phyloP scores from a whole-genome alignment of 768 basidiomycete genomes.

The Calvatia gigantea region DNA sequence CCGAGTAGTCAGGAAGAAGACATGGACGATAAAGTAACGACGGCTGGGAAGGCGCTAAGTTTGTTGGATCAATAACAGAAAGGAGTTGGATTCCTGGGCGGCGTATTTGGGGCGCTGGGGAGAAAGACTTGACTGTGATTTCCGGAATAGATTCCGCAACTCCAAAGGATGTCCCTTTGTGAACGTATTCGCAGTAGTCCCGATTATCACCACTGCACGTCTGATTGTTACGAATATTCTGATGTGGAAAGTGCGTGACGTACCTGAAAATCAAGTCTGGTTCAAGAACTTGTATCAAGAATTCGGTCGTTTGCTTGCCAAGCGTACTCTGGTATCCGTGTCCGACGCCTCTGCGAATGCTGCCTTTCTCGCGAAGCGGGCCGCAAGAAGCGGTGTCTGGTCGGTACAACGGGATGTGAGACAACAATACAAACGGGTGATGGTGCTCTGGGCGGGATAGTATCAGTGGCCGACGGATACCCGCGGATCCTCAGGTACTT shows the following conservation, averaged over 20 bases:
- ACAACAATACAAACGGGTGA: constrained; percentile 64
- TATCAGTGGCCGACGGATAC: constrained; percentile 9
- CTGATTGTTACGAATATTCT: not conserved
- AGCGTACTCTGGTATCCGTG: constrained; percentile 81
- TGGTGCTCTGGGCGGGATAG: constrained; percentile 20
- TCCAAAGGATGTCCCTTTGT: constrained; percentile 21
- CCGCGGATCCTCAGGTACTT: constrained; percentile 17
- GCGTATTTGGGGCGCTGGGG: constrained; percentile 66
- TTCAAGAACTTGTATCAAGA: constrained; percentile 62
- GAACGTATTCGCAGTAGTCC: constrained; percentile 76
- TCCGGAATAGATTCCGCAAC: constrained; percentile 48
- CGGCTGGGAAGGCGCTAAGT: constrained; percentile 26
- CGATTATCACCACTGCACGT: constrained; percentile 77
- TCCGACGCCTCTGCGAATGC: constrained; percentile 73
- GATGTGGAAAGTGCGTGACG: not conserved
- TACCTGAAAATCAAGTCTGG: constrained; percentile 75
- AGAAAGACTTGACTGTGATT: constrained; percentile 87
- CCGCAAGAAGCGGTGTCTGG: constrained; percentile 76
- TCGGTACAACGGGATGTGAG: constrained; percentile 83
- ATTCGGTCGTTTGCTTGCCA: constrained; percentile 73
- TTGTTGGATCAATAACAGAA: constrained; percentile 44
- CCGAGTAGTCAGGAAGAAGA: constrained; percentile 69
- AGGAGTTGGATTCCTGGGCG: constrained; percentile 85
- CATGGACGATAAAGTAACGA: constrained; percentile 70
- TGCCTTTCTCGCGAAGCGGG: constrained; percentile 65